These are phyloP conservation scores for Marchantia paleacea DNA, from an alignment of 225 moss, liverwort and hornwort species.

Conservation along the genomic window DNA sequence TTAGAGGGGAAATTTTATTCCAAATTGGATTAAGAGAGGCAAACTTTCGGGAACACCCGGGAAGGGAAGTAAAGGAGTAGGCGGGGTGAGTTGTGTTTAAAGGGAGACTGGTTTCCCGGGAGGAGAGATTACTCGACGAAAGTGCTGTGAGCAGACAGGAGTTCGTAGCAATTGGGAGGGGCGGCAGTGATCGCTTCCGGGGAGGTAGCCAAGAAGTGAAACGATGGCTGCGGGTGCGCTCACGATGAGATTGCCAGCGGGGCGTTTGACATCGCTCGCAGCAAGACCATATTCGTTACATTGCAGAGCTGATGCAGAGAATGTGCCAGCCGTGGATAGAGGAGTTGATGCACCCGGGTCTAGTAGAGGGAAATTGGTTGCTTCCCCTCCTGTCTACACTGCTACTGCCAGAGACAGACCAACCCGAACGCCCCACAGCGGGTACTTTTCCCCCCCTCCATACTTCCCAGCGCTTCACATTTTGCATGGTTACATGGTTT, in stretches of 20 bases:
- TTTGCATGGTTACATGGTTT: neutral
- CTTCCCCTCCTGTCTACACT: slow-evolving; percentile 27
- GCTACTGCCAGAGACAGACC: slow-evolving; percentile 27
- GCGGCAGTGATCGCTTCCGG: too few relatives aligned
- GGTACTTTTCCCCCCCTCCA: slow-evolving; percentile 13
- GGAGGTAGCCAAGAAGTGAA: neutral
- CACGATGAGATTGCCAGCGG: slow-evolving; percentile 12
- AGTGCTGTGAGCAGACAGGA: too few relatives aligned
- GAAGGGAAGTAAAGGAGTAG: too few relatives aligned
- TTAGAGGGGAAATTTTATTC: too few relatives aligned
- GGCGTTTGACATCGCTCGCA: slow-evolving; percentile 2
- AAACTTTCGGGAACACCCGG: too few relatives aligned
- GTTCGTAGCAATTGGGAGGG: too few relatives aligned
- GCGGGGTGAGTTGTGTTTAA: too few relatives aligned
- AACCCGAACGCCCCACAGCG: slow-evolving; percentile 48
- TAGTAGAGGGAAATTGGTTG: slow-evolving; percentile 12
- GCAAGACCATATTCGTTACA: slow-evolving; percentile 7
- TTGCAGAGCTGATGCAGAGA: slow-evolving; percentile 32
- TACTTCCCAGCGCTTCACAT: too few relatives aligned
- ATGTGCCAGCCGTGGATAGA: neutral
- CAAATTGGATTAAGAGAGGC: too few relatives aligned
- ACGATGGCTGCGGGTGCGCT: slow-evolving; percentile 14
- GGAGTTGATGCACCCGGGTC: slow-evolving; percentile 2
- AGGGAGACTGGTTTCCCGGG: too few relatives aligned
- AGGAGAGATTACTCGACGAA: too few relatives aligned